Base-by-base conservation (phyloP, 805 yeast species). In the Barnettozyma sp. region DNA sequence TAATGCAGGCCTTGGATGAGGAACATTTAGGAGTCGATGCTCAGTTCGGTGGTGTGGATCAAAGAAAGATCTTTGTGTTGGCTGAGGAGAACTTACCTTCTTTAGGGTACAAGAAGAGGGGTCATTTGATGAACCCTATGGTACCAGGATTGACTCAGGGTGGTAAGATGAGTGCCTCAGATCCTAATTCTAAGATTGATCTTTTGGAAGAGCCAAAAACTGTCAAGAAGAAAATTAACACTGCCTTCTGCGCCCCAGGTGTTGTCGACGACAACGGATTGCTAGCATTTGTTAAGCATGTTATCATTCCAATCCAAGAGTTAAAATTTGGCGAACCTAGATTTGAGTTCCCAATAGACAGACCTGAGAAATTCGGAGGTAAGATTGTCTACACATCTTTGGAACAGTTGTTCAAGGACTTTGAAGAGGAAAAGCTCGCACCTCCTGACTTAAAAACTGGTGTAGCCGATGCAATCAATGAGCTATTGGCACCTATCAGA, bases 41-140 rank as follows among this genome's bases (percentile, higher is more conserved):
- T 17, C 98, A 92, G 66, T 92, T 92, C 54, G 99, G 99, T 48
- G 99, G 99, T 60, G 95, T 92, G 37, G 99, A 92, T 62, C 98
- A 92, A 68, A 79, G 99, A 65, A 92, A 92, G 67, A 92, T 92
- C 55, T 92, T 92, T 50, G 97, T 87, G 19, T 71, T 92, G 36
- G 97, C 98, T 7, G 98, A 92, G 62, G 98, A 92, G 65, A 81
- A 83, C 63, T 74, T 92, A 57, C 88, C 79, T 28, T 56, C 76
- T 34, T 54, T 92, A 38, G 97, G 97, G 27, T 92, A 90, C 79
- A 85, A 83, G 65, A 92, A 92, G 71, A 81, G 99, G 60, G 98
- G 94, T 21, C 99, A 92, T 65, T 70, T 92, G 57, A 92, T 92
- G 99, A 92, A 92, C 67, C 90, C 87, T 37, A 90, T 92, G 97